phyloP scores from a whole-genome alignment of 768 basidiomycete species.

The Auriscalpium microsporum region DNA sequence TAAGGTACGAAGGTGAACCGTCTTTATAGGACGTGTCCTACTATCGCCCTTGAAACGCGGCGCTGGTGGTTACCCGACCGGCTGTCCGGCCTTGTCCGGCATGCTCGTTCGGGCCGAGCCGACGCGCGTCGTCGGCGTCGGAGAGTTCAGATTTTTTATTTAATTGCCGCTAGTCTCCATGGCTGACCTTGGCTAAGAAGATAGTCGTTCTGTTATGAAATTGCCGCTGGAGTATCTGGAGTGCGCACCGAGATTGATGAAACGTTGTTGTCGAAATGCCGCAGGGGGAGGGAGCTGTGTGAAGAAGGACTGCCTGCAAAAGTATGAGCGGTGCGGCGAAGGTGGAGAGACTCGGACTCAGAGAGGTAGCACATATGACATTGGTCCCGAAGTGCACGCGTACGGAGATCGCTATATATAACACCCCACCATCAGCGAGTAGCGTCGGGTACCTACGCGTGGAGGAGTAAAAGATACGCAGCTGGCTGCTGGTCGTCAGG shows the following conservation, averaged over 20 bases:
- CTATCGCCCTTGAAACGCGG: no score
- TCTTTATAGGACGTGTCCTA: no score
- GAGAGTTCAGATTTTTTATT: not conserved
- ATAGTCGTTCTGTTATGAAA: no score
- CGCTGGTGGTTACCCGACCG: no score
- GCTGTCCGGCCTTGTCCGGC: no score
- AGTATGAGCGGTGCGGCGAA: not conserved
- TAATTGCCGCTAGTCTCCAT: no score
- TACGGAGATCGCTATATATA: constrained; percentile 7
- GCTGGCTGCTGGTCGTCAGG: not conserved
- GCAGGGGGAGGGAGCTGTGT: constrained; percentile 20
- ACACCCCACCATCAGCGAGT: not conserved
- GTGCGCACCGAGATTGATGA: constrained; percentile 18
- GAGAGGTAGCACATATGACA: constrained; percentile 6
- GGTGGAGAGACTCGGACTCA: no score
- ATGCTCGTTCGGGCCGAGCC: no score
- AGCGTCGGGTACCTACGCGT: not conserved
- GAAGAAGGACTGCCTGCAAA: constrained; percentile 12
- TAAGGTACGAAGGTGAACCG: no score
- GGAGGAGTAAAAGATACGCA: constrained; percentile 1
- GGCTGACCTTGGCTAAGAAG: no score
- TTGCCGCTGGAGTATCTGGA: not conserved
- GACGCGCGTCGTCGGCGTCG: no score
- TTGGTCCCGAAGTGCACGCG: constrained; percentile 15
- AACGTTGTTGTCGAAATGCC: constrained; percentile 18